Percentiles rank a stretch among this genome's conserved stretches.
phyloP scores from a whole-genome alignment of 257 asterid genomes.

The Nicotiana benthamiana region DNA sequence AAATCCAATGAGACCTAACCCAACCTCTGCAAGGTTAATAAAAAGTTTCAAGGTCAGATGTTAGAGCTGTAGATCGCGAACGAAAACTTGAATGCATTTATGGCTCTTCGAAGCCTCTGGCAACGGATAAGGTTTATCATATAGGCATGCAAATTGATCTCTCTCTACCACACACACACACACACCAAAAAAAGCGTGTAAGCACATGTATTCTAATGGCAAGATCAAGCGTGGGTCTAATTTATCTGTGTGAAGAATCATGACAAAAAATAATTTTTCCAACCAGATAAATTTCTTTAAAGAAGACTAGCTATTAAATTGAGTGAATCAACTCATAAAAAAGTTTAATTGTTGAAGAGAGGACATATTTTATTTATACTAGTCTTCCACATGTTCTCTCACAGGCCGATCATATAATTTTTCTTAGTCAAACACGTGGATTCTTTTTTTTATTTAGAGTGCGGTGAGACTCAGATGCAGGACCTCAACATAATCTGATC shows the following conservation, averaged over 20 bases:
- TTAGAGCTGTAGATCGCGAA: background rate
- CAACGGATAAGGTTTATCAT: background rate
- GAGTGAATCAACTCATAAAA: background rate
- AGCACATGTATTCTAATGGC: background rate
- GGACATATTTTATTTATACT: background rate
- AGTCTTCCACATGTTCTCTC: background rate
- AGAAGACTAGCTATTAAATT: background rate
- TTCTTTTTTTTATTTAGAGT: too few species aligned
- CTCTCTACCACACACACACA: background rate
- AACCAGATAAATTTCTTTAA: background rate
- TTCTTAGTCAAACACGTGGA: background rate
- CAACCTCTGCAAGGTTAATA: slow-evolving; percentile 52
- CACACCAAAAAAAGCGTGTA: background rate
- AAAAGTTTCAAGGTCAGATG: background rate
- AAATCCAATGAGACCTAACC: slow-evolving; percentile 74
- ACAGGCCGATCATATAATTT: background rate
- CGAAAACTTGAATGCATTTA: background rate
- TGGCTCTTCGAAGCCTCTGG: background rate
- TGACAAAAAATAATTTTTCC: background rate
- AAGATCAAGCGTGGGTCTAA: background rate
- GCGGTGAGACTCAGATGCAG: too few species aligned
- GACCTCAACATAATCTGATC: too few species aligned
- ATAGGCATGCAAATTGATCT: background rate
- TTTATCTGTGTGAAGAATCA: background rate
- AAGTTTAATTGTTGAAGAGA: background rate